Evolutionary conservation across 768 basidiomycete genomes (phyloP).

Genomic region (Leccinellum albellum): DNA sequence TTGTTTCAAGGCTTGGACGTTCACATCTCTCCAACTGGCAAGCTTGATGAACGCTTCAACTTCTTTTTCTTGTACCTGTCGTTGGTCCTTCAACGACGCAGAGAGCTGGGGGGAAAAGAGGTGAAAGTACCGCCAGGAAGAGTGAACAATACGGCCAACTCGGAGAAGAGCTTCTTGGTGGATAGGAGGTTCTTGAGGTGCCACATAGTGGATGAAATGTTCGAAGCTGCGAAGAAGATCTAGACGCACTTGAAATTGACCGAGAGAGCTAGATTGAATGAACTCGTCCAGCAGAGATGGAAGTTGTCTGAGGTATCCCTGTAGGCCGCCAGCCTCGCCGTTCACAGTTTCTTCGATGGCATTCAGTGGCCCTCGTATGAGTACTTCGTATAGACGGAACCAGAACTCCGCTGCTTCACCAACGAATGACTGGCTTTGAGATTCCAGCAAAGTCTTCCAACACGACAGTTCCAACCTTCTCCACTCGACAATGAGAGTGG

Average conservation of each 20-base stretch:
- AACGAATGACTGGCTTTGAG: conserved; percentile 52
- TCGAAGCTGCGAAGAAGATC: conserved; percentile 67
- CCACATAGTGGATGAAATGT: conserved; percentile 41
- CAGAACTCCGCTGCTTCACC: conserved; percentile 69
- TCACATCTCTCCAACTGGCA: conserved; percentile 97
- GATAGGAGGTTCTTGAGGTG: conserved; percentile 26
- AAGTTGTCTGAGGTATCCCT: conserved; percentile 58
- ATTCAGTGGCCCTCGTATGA: conserved; percentile 58
- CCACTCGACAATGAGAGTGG: conserved; percentile 81
- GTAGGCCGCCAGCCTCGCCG: conserved; percentile 33
- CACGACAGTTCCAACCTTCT: conserved; percentile 82
- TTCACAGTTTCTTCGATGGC: conserved; percentile 39
- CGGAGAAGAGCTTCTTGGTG: conserved; percentile 40
- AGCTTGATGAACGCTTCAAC: conserved; percentile 85
- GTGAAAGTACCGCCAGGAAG: conserved; percentile 59
- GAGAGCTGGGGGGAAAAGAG: conserved; percentile 52
- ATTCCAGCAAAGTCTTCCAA: conserved; percentile 78
- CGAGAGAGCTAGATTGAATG: conserved; percentile 69
- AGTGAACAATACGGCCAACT: conserved; percentile 55
- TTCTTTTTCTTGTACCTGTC: conserved; percentile 68
- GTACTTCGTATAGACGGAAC: conserved; percentile 84
- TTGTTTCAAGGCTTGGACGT: conserved; percentile 87
- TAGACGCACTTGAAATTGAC: conserved; percentile 74
- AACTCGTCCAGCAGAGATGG: conserved; percentile 81
- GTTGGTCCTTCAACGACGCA: conserved; percentile 51